Percentiles rank a stretch among this genome's conserved stretches.
phyloP scores from a whole-genome alignment of 2,329 filamentous ascomycete species.

The Colletotrichum cuscutae region DNA sequence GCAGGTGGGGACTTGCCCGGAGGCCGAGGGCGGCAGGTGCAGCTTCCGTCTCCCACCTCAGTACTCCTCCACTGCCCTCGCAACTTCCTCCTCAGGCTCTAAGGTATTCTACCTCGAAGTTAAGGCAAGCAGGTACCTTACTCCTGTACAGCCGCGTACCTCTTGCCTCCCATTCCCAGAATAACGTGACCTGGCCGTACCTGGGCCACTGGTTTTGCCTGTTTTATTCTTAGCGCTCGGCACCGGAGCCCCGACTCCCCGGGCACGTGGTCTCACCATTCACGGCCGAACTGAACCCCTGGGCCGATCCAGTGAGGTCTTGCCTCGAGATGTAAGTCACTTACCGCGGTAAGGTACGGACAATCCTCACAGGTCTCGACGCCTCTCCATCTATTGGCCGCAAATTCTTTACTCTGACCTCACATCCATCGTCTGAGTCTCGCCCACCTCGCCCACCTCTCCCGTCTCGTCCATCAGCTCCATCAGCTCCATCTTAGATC shows the following conservation, averaged over 20 bases:
- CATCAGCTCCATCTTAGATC: too few species aligned
- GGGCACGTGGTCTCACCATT: conserved; percentile 16
- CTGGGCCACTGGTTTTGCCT: background rate
- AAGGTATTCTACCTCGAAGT: background rate
- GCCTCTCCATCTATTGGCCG: background rate
- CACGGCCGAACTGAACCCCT: conserved; percentile 16
- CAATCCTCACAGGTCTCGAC: background rate
- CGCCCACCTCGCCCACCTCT: background rate
- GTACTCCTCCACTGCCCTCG: background rate
- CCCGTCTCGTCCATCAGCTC: background rate
- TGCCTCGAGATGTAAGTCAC: too few species aligned
- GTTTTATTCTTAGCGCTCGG: background rate
- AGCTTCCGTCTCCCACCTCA: background rate
- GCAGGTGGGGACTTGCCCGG: background rate
- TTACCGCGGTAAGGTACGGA: too few species aligned
- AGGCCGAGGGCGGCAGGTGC: background rate
- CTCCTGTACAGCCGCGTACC: background rate
- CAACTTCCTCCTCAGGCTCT: background rate
- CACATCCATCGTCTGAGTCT: background rate
- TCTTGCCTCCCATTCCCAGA: background rate
- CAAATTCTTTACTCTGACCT: background rate
- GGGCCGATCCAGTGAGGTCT: conserved; percentile 6
- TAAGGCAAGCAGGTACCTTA: too few species aligned
- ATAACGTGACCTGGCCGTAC: background rate
- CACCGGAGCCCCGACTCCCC: conserved; percentile 8